Evolutionary conservation across 768 basidiomycete genomes (phyloP), one percentile per base, ranked within the genome.

Genomic region (Boletus pseudo-olivaceus): DNA sequence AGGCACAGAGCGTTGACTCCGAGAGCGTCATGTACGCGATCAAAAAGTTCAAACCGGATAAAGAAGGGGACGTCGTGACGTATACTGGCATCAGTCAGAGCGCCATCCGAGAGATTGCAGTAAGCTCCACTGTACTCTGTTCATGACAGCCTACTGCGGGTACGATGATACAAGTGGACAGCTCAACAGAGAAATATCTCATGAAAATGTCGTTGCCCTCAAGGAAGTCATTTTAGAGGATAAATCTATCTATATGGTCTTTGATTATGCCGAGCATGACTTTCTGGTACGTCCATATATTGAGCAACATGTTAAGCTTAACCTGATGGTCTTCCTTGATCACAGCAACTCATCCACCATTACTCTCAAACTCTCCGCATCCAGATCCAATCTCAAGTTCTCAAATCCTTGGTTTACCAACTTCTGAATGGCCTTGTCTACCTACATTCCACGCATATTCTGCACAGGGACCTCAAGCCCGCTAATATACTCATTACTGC

Each of bases 1-100:
- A 98, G 70, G 97, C 95, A 0, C 82, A 85, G 65, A 88, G 87
- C 64, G 76, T 82, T 43, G 88, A 85, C 12, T 79, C 83, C 4
- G 84, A 87, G 39, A 82, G 78, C 3, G 77, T 75, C 58, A 79
- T 96, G 44, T 88, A 94, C 62, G 97, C 97, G 7, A 98, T 99
- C 75, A 99, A 99, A 78, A 99, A 98, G 72, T 98, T 98, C 78
- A 99, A 99, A 67, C 97, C 96, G 0, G 97, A 99, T 79, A 98
- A 98, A 72, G 97, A 99, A 74, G 96, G 96, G 20, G 97, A 98
- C 66, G 85, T 94, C 1, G 75, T 88, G 48, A 93, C 93, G 0
- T 99, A 98, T 69, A 98, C 96, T 10, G 97, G 96, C 2, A 93
- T 99, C 62, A 95, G 92, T 69, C 97, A 99, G 74, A 96, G 93